phyloP scores from a whole-genome alignment of 176 grass and related monocot genomes.

The Puya raimondii region DNA sequence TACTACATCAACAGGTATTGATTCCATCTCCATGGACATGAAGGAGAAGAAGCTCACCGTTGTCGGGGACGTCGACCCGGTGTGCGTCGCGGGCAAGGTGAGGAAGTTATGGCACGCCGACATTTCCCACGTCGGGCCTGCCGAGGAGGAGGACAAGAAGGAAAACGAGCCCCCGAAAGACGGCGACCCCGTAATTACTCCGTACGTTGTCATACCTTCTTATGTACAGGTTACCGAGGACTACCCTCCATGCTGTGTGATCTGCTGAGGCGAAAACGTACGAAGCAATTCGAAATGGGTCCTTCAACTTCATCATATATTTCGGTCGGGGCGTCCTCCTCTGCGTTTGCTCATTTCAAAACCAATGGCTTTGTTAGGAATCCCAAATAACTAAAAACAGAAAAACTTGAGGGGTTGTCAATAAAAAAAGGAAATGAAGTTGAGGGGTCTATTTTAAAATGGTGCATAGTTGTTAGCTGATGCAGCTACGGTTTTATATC shows the following conservation, averaged over 20 bases:
- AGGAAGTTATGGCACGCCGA: constrained; percentile 21
- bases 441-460: no score
- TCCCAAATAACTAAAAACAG: no score
- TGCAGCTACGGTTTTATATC: no score
- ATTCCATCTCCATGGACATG: constrained; percentile 56
- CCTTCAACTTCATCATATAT: no score
- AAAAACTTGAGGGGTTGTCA: no score
- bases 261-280: constrained; percentile 31
- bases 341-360: no score
- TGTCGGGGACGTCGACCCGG: constrained; percentile 48
- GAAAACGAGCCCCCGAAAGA: constrained; percentile 29
- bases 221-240: constrained; percentile 51
- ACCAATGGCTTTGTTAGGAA: no score
- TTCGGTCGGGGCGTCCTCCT: no score
- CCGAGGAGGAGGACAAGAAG: constrained; percentile 58
- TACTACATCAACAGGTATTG: constrained; percentile 31
- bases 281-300: no score
- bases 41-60: constrained; percentile 62
- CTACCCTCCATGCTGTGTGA: constrained; percentile 61
- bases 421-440: no score
- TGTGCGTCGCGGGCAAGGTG: constrained; percentile 37
- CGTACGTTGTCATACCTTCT: constrained; percentile 23
- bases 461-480: no score
- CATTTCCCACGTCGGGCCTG: constrained; percentile 44
- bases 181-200: constrained; percentile 8